Evolutionary conservation across 2,329 filamentous ascomycete genomes (phyloP).

Genomic region (Pseudopyricularia javanii): DNA sequence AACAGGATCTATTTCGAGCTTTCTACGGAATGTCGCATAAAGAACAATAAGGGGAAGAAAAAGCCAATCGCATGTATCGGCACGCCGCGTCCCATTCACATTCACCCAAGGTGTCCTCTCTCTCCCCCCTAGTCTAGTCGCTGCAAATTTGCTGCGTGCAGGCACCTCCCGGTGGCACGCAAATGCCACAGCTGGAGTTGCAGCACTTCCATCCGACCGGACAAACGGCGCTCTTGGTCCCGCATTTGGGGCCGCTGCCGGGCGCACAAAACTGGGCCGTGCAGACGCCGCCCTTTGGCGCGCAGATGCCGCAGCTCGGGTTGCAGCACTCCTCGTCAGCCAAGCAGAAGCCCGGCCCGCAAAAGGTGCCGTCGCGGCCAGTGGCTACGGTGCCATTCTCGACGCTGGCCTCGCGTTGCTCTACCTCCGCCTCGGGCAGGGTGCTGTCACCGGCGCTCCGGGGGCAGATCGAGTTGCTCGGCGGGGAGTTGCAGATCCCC

Average conservation of each 20-base stretch:
- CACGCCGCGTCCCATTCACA: neutral
- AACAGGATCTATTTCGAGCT: too few species aligned
- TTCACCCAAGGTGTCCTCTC: neutral
- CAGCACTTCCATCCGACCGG: conserved; percentile 7
- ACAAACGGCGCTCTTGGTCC: conserved; percentile 9
- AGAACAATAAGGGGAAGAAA: too few species aligned
- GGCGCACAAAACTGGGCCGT: too few species aligned
- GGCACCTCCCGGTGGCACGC: conserved; percentile 6
- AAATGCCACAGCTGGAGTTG: conserved; percentile 12
- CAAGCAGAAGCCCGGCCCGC: neutral
- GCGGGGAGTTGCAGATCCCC: conserved; percentile 9
- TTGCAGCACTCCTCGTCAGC: neutral
- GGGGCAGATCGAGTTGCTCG: conserved; percentile 8
- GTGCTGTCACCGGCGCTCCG: conserved; percentile 4
- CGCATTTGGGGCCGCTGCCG: too few species aligned
- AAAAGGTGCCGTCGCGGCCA: neutral
- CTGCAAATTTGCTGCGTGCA: conserved; percentile 10
- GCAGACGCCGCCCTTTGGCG: neutral
- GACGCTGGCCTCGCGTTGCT: too few species aligned
- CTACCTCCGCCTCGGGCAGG: neutral
- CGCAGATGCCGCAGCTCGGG: neutral
- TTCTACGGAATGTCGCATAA: too few species aligned
- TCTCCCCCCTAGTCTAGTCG: neutral
- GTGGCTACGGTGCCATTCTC: neutral
- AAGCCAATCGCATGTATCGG: too few species aligned